Base-by-base conservation (phyloP, 768 basidiomycete species). In the Trametes cingulata region DNA sequence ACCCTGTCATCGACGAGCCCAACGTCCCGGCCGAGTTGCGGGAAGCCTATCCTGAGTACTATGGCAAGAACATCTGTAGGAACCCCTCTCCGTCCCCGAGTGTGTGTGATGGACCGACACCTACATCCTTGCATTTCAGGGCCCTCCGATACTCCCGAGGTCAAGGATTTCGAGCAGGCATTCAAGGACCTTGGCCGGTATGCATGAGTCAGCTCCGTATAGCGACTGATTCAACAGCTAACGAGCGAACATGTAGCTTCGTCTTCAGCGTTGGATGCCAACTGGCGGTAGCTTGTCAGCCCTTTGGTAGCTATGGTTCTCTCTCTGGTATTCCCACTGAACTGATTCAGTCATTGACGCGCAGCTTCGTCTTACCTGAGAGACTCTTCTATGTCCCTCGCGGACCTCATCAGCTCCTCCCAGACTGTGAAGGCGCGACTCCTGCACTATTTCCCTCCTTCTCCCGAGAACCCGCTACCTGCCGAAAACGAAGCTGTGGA, bases 381-480 rank as follows among this genome's bases (percentile, higher is more conserved):
- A 2, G 88, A 92, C 71, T 74, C 82, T 1, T 85, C 85, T 0
- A 66, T 90, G 46, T 88, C 91, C 9, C 76, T 98, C 22, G 80
- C 85, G 7, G 72, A 82, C 15, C 75, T 99, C 49, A 90, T 98
- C 68, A 73, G 78, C 17, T 80, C 81, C 2, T 92, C 92, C 8
- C 87, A 90, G 67, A 93, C 91, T 6, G 90, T 85, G 39, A 98
- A 98, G 72, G 96, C 93, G 3, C 84, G 97, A 33, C 82, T 99
- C 13, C 78, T 99, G n/a, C 96, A 99, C 70, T 99, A 99, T 73
- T 99, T 95, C 68, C 91, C 96, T 15, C 85, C 87, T 10, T 69
- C 80, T 25, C 71, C 80, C 1, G 80, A 75, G 46, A 67, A 63
- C 19, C 63, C 71, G 19, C 63, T 67, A 6, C 73, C 77, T 0